A percentile compares a stretch with the other conserved stretches of the same genome.
Conservation (phyloP, 495 filamentous ascomycete genomes). For the Talaromyces trachyspermus region DNA sequence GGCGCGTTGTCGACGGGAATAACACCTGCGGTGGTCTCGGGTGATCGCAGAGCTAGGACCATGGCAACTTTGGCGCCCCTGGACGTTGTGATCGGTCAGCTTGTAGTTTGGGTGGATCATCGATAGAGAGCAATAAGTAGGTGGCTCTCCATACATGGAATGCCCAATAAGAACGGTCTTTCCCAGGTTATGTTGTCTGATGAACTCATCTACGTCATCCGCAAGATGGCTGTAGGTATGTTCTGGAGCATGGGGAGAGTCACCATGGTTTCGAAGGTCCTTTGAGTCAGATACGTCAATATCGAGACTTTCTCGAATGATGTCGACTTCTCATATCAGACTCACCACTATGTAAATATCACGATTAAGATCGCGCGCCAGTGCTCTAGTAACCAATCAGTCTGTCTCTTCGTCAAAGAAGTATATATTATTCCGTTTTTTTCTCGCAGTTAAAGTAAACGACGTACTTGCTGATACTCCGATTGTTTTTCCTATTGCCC, state of each 20-base stretch:
- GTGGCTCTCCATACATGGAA: slow-evolving; percentile 68
- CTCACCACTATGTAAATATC: slow-evolving; percentile 77
- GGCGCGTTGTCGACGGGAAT: slow-evolving; percentile 92
- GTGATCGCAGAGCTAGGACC: slow-evolving; percentile 68
- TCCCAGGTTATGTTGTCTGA: slow-evolving; percentile 61
- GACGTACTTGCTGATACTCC: slow-evolving; percentile 91
- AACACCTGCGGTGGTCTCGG: slow-evolving; percentile 56
- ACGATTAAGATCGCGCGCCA: slow-evolving; percentile 75
- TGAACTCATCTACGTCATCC: slow-evolving; percentile 77
- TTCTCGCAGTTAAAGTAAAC: not conserved
- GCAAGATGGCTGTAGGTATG: slow-evolving; percentile 87
- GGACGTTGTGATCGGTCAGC: too few relatives aligned
- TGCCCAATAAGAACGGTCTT: slow-evolving; percentile 79
- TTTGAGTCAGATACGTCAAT: slow-evolving; percentile 20
- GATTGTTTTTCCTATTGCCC: slow-evolving; percentile 92
- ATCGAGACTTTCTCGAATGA: not conserved
- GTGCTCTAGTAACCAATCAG: slow-evolving; percentile 43
- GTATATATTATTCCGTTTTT: not conserved
- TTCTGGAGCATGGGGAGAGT: slow-evolving; percentile 65
- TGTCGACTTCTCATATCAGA: not conserved
- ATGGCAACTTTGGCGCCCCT: slow-evolving; percentile 96
- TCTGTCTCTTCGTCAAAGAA: not conserved
- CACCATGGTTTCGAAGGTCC: slow-evolving; percentile 94
- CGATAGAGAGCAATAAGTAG: not conserved
- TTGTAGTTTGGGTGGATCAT: too few relatives aligned